Base-by-base conservation (phyloP, 129 eudicot species). In the Mikania micrantha region DNA sequence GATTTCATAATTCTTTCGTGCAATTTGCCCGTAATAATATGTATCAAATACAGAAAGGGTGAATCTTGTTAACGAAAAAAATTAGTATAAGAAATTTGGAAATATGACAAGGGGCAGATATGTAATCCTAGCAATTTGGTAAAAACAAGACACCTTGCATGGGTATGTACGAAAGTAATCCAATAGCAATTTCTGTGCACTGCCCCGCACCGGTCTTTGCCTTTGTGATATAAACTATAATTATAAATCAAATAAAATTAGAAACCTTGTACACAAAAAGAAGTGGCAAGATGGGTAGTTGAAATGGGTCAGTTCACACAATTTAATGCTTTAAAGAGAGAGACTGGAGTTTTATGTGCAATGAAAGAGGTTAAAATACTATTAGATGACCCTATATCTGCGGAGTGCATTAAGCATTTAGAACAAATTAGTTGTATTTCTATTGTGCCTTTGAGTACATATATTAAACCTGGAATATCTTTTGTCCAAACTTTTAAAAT, bases 121-220 rank as follows among this genome's bases (percentile, higher is more conserved):
- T 7, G 53, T 36, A 69, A 69, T 36, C n/a, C 20, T 53, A 39
- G 28, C n/a, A n/a, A n/a, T 38, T 36, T 10, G 40, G 53, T 62
- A 36, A 42, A 20, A 17, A 28, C 25, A 38, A 54, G 42, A 56
- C 39, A 94, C 99, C 97, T 87, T 90, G 90, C 94, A 90, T 8
- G 97, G 99, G 73, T 69, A 83, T 35, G 85, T 83, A 48, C 83
- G 93, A 52, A 94, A 60, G 78, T 87, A 94, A 73, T 82, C 78
- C 76, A 94, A 56, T 45, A 90, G 76, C 86, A 85, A 78, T 48
- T 85, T 90, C 24, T 71, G 73, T 72, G 90, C 97, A 58, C 82
- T 87, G 32, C 97, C 97, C 45, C 97, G 85, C 21, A 94, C 93
- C 32, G 95, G 99, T 67, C 83, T 89, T 19, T 87, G 95, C 81